phyloP scores from a whole-genome alignment of 306 rosid genomes.

The Pyrus betulifolia region DNA sequence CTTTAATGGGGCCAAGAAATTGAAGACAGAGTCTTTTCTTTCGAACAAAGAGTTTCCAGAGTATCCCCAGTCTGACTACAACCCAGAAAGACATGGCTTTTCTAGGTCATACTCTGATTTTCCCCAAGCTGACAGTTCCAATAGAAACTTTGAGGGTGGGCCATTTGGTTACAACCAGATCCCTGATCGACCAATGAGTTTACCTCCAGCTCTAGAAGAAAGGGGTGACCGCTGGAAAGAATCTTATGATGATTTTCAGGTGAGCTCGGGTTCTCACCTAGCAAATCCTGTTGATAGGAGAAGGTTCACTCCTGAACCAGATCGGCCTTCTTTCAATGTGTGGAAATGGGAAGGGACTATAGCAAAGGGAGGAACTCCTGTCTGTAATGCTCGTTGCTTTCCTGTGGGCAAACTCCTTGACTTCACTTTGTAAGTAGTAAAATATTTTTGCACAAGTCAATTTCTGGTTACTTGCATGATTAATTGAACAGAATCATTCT shows the following conservation, averaged over 20 bases:
- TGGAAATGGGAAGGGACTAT: slow-evolving; percentile 99
- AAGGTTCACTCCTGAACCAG: slow-evolving; percentile 63
- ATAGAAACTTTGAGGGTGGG: slow-evolving; percentile 48
- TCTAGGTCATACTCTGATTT: slow-evolving; percentile 42
- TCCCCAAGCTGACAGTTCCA: slow-evolving; percentile 36
- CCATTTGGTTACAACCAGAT: slow-evolving; percentile 44
- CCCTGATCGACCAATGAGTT: slow-evolving; percentile 41
- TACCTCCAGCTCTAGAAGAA: slow-evolving; percentile 35
- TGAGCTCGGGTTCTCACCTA: slow-evolving; percentile 41
- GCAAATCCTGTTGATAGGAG: slow-evolving; percentile 44
- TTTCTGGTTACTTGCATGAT: neutral
- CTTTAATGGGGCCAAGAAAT: slow-evolving; percentile 54
- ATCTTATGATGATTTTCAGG: slow-evolving; percentile 50
- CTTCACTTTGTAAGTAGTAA: slow-evolving; percentile 62
- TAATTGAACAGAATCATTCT: no score
- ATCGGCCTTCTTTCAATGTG: slow-evolving; percentile 46
- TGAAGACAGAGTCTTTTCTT: slow-evolving; percentile 47
- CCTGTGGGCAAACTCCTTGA: slow-evolving; percentile 90
- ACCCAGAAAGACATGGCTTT: slow-evolving; percentile 49
- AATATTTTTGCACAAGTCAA: neutral
- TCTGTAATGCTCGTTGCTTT: slow-evolving; percentile 96
- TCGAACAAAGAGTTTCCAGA: slow-evolving; percentile 78
- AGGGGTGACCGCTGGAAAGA: slow-evolving; percentile 58
- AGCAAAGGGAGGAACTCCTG: slow-evolving; percentile 97
- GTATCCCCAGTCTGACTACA: slow-evolving; percentile 52